Evolutionary conservation across 768 basidiomycete species (phyloP).

Genomic region (Serendipita sp.): DNA sequence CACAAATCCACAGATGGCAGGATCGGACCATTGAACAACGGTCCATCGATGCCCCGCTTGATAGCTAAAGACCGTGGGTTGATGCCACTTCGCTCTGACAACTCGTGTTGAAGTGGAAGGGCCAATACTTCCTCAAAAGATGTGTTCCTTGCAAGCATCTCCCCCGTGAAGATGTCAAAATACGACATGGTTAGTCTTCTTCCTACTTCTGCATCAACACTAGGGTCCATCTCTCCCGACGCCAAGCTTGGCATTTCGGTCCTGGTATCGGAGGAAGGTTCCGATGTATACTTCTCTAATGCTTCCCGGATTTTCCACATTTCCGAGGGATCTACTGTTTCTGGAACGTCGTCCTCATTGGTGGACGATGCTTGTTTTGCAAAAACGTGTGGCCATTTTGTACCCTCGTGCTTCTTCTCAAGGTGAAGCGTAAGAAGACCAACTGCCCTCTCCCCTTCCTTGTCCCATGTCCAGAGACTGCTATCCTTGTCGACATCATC

Average conservation of each 20-base stretch:
- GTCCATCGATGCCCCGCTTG: conserved; percentile 62
- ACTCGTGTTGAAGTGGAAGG: conserved; percentile 41
- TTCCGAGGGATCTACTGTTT: conserved; percentile 78
- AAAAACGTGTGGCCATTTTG: conserved; percentile 81
- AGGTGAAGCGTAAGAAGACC: conserved; percentile 71
- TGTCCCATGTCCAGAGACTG: conserved; percentile 92
- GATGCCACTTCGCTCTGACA: background rate
- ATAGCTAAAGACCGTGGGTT: conserved; percentile 32
- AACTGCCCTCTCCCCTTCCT: conserved; percentile 36
- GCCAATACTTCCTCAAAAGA: conserved; percentile 35
- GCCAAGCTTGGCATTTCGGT: conserved; percentile 59
- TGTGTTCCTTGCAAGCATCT: background rate
- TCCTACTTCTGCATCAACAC: conserved; percentile 66
- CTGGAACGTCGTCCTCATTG: conserved; percentile 45
- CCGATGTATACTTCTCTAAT: conserved; percentile 72
- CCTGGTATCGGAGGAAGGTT: conserved; percentile 47
- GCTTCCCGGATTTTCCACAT: conserved; percentile 63
- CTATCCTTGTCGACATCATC: conserved; percentile 56
- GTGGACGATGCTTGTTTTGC: conserved; percentile 27
- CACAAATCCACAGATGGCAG: conserved; percentile 27
- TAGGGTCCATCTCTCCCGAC: conserved; percentile 83
- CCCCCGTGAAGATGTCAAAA: conserved; percentile 32
- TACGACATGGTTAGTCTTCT: conserved; percentile 48
- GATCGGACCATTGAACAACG: conserved; percentile 30
- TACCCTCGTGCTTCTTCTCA: conserved; percentile 70